Conservation (phyloP, 768 basidiomycete genomes). For the Clitopilus hobsonii region DNA sequence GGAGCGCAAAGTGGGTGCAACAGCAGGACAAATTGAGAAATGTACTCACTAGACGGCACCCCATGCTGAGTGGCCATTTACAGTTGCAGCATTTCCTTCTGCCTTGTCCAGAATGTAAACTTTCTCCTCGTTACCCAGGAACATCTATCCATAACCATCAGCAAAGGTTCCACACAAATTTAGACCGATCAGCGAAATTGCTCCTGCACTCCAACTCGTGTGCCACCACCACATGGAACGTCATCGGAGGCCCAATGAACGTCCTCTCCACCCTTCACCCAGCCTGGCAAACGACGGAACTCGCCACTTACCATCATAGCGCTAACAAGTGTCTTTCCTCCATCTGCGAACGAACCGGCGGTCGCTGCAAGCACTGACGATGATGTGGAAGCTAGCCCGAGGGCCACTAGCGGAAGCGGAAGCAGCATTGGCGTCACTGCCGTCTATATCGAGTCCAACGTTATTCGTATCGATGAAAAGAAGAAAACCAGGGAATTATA, state of each 20-base stretch:
- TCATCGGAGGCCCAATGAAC: not conserved
- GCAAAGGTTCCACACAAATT: not conserved
- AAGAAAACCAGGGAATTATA: not conserved
- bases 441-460: not conserved
- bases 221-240: not conserved
- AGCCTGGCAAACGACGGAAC: not conserved
- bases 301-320: conserved; percentile 32
- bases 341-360: conserved; percentile 30
- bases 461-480: not conserved
- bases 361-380: conserved; percentile 19
- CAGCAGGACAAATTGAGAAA: not conserved
- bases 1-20: too few relatives aligned
- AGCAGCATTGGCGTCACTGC: not conserved
- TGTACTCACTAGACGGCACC: conserved; percentile 25
- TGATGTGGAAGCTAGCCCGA: conserved; percentile 19
- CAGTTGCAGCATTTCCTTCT: conserved; percentile 56
- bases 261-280: not conserved
- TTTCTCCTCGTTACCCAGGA: conserved; percentile 61
- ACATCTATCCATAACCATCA: conserved; percentile 38
- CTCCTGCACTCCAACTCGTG: not conserved
- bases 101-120: conserved; percentile 81
- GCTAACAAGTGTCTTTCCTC: conserved; percentile 29
- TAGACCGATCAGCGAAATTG: not conserved
- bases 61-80: conserved; percentile 60
- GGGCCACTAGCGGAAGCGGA: conserved; percentile 16